Evolutionary conservation across 2,329 filamentous ascomycete genomes (phyloP), one percentile per base, ranked within the genome.

Genomic region (Elsinoe perseae): DNA sequence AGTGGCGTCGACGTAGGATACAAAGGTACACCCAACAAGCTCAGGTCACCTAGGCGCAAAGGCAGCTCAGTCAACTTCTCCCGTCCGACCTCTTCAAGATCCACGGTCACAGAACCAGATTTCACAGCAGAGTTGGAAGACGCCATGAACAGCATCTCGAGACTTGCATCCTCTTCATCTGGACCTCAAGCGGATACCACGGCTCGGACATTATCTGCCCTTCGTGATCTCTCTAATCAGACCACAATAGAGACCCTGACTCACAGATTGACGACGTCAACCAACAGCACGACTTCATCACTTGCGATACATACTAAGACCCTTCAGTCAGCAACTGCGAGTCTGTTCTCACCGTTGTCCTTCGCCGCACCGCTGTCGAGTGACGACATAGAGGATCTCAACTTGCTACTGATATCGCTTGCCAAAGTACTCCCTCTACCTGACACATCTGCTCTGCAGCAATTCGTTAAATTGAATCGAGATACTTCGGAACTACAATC

Each of bases 291-390:
- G 50, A 84, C 86, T 46, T 86, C 86, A 18, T 86, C 93, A 65
- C 75, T 92, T 43, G 77, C 79, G 12, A 84, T 89, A 69, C 87
- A 92, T 71, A 85, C 86, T 50, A 85, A 87, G 55, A 82, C 84
- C 60, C 75, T 93, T 8, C 86, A 90, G 63, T 85, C 83, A 58
- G 77, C 92, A 30, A 81, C 84, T 1, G 87, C 87, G 62, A 76
- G 81, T 42, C 73, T 92, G 20, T 77, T 89, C 60, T 87, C 85
- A 12, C 86, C 87, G 0, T 75, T 88, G 21, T 79, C 82, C 10
- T 72, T 82, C 20, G 76, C 83, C 0, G 81, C 82, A 1, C 80
- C 85, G 50, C 72, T 79, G 14, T 84, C 87, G 57, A 72, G 77
- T 8, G 84, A 85, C 56, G 80, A 79, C 25, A 81, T 89, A 60